Evolutionary conservation across 1,139 yeast species (phyloP), one percentile per base, ranked within the genome.

Genomic region (Taphrina betulina): DNA sequence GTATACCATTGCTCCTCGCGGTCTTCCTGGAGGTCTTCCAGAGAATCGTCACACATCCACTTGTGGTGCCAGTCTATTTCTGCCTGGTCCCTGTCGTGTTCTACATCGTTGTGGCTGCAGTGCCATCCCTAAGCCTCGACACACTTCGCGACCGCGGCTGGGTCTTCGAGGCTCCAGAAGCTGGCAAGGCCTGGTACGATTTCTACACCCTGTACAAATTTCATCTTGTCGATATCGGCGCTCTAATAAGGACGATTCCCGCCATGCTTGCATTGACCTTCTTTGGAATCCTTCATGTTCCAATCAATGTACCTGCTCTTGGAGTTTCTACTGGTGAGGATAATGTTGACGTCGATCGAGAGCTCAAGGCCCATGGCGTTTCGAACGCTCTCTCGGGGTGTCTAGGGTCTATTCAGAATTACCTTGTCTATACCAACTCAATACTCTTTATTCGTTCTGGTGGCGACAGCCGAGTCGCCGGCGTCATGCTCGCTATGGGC

Each of bases 211-310:
- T 85, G 33, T 92, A 86, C 71, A 58, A 85, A 63, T 82, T 89
- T 66, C 70, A 72, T 4, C 69, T 78, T 48, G 94, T 89, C 14
- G 81, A 87, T 67, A 86, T 95, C 90, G 67, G 74, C 63, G 77
- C 84, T 31, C 76, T 92, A 34, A 57, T 81, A 1, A 74, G 78
- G 58, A 88, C 90, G 64, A 61, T 89, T 14, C 98, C 98, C 5
- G 85, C 95, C 3, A 92, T 92, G 96, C 73, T 92, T 60, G 98
- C 98, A 0, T 73, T 92, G 61, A 90, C 98, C 0, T 92, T 92
- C 68, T 92, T 92, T 66, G 98, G 98, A 3, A 85, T 92, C 42
- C 72, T 92, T 55, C 98, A 92, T 67, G 98, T 92, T 10, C 98
- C 98, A 3, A 92, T 92, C 61, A 92, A 92, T 67, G 96, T 92